Base-by-base conservation (phyloP, 31 red algal species). In the Endocladia muricata region DNA sequence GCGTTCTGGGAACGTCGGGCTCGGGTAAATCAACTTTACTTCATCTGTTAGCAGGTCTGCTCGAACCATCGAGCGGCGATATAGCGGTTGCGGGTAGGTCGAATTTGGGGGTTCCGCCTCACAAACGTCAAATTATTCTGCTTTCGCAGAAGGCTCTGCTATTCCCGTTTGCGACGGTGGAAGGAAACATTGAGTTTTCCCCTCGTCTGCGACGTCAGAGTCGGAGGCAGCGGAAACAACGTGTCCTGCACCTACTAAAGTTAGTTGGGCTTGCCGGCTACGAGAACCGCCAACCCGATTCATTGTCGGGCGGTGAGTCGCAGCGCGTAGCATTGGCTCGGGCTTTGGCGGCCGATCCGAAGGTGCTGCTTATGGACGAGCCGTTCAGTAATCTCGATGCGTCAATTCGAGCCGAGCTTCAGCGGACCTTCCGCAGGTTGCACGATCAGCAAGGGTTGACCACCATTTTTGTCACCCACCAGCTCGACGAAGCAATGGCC, bases 291-390 rank as follows among this genome's bases (percentile, higher is more conserved):
- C 9, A 13, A 19, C 44, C 44, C 11, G 9, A 9, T 19, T 9
- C 9, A 19, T 19, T 81, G 35, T 83, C 75, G 17, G 88, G 88
- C 58, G 91, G 91, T 38, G 61, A 84, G 62, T 44, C 77, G 42
- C 91, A 94, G 51, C 86, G 91, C 2, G 84, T 94, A 1, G 91
- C 55, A 23, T 77, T 94, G 23, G 91, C 91, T 38, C 43, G 91
- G 21, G 83, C 76, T 7, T 52, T 94, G 1, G 67, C 90, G 41
- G 76, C 63, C 34, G 52, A 58, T 51, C 91, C 91, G 2, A 37
- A 55, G 22, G 4, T 94, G n/a, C 68, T 94, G 69, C 73, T 92
- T 34, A 22, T 94, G 65, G 91, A 94, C 58, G 91, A 94, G 48
- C 54, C 88, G 34, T 68, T 51, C 62, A 57, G 41, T 38, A 33